A percentile compares a stretch with the other conserved stretches of the same genome.
Evolutionary conservation across 2,329 filamentous ascomycete genomes (phyloP).

Genomic region (Davidsoniella eucalypti): DNA sequence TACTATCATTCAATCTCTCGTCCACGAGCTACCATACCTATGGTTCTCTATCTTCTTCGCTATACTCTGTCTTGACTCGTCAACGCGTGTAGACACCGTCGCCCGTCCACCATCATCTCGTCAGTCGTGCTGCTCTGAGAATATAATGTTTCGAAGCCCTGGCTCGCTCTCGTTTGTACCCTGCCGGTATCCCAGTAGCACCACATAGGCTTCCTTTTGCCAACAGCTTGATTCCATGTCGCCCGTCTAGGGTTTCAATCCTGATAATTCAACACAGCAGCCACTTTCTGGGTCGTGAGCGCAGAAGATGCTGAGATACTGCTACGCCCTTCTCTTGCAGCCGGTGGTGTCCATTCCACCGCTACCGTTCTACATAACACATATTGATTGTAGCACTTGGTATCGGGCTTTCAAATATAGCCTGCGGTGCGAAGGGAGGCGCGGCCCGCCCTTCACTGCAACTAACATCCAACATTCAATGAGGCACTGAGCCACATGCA

Average conservation of each 20-base stretch:
- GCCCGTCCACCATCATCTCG: neutral
- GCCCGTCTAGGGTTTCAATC: neutral
- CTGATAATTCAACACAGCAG: conserved; percentile 1
- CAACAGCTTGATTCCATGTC: neutral
- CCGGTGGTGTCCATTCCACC: too few species aligned
- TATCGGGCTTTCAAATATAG: too few species aligned
- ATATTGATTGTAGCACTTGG: too few species aligned
- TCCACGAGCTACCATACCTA: neutral
- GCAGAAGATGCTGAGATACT: too few species aligned
- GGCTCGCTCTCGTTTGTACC: conserved; percentile 3
- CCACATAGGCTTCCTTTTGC: neutral
- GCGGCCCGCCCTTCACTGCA: too few species aligned
- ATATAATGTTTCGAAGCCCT: conserved; percentile 1
- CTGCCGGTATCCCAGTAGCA: conserved; percentile 1
- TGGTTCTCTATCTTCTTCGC: neutral
- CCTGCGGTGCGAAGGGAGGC: too few species aligned
- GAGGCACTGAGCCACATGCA: too few species aligned
- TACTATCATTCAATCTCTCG: neutral
- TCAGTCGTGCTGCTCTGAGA: neutral
- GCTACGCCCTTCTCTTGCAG: too few species aligned
- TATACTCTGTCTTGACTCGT: neutral
- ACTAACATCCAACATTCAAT: too few species aligned
- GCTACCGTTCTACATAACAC: too few species aligned
- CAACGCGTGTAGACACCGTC: too few species aligned
- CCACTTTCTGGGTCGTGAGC: too few species aligned